Evolutionary conservation across 176 grass and related monocot genomes (phyloP), one percentile per base, ranked within the genome.

Genomic region (Carex pumila): DNA sequence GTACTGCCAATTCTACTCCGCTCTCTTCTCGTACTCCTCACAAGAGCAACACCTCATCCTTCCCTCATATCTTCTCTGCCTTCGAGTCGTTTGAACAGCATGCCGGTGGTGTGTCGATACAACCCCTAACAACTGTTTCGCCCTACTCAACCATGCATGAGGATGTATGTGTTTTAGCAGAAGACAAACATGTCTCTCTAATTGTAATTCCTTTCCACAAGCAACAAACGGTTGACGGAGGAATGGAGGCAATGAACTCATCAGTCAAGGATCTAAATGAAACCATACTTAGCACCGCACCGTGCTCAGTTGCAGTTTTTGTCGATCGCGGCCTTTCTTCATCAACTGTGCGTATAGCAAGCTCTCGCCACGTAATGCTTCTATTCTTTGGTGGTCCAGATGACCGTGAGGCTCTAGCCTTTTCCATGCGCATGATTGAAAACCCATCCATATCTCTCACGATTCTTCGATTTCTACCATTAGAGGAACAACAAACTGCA

Each of bases 181-280:
- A 92, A 88, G 90, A 97, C 65, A 90, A 91, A 63, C 90, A 94
- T 79, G 90, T 90, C 1, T 86, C 90, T 15, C 79, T 97, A 63
- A 97, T 97, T 83, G 82, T 97, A 45, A 21, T 97, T n/a, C 94
- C 94, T 12, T 97, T 94, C 86, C 94, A 97, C 92, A 94, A 94
- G 86, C 94, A 94, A 67, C 92, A 90, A 84, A 91, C 89, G 17
- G 87, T 94, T 69, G 92, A 94, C 80, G 92, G 94, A 58, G 89
- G 89, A 66, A 89, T 97, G 90, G 92, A 94, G 76, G 54, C 90
- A 3, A 87, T 92, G 74, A 92, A 94, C 79, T 50, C 84, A 18
- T 13, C 75, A 73, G 61, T 97, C 61, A 88, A 88, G 0, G 11
- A 62, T 7, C 85, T 94, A 80, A 97, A 97, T 76, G 87, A 94